phyloP scores from a whole-genome alignment of 1,139 yeast species.

The Yueomyces sp. region DNA sequence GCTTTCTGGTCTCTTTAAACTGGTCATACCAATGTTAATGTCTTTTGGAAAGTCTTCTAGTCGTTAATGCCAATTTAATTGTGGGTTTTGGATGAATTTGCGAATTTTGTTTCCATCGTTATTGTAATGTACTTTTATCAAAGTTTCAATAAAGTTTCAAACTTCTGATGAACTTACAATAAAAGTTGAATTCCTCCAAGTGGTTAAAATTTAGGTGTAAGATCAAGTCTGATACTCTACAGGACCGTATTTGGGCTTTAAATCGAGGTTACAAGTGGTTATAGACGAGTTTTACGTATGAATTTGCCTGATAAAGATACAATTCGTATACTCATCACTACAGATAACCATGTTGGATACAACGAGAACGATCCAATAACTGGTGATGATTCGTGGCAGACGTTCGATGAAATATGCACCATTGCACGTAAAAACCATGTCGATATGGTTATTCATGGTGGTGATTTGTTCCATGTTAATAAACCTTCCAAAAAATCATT shows the following conservation, averaged over 20 bases:
- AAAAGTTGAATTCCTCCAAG: too few relatives aligned
- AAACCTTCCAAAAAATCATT: constrained; percentile 80
- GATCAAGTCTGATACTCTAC: too few relatives aligned
- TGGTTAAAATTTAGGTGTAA: too few relatives aligned
- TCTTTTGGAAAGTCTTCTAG: too few relatives aligned
- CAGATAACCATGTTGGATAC: constrained; percentile 95
- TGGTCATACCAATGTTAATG: neutral
- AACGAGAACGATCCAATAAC: constrained; percentile 81
- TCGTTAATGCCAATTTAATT: too few relatives aligned
- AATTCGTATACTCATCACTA: constrained; percentile 65
- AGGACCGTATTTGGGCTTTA: too few relatives aligned
- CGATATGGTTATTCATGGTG: constrained; percentile 85
- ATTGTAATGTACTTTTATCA: too few relatives aligned
- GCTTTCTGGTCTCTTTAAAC: neutral
- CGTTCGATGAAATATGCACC: constrained; percentile 72
- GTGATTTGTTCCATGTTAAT: constrained; percentile 84
- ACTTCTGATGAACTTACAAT: too few relatives aligned
- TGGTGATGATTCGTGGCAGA: constrained; percentile 80
- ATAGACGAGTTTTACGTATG: constrained; percentile 5
- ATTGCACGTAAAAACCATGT: constrained; percentile 65
- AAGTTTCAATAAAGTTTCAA: too few relatives aligned
- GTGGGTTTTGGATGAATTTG: too few relatives aligned
- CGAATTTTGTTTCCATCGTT: too few relatives aligned
- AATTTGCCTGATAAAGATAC: constrained; percentile 36
- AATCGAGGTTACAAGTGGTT: neutral